Conservation (phyloP, 352 stramenopile species). For the Pythium apleroticum region DNA sequence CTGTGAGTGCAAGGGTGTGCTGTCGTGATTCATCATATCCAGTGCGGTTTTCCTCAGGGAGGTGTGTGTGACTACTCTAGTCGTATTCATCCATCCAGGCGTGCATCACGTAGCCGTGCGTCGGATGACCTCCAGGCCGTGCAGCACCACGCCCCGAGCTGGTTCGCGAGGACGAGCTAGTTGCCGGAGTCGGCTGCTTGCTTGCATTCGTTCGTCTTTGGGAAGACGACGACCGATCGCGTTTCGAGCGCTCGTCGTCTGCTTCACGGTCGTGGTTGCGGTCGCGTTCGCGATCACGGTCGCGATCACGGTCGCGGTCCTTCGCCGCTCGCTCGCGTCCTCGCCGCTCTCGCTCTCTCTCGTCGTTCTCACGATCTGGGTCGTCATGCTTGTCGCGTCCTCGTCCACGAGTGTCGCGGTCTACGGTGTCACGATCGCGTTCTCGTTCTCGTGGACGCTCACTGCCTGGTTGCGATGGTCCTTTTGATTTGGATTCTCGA, state of each 20-base stretch:
- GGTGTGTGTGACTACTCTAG: background rate
- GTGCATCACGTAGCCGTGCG: conserved; percentile 62
- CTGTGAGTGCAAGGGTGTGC: background rate
- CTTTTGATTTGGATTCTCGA: conserved; percentile 20
- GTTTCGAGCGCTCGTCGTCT: conserved; percentile 22
- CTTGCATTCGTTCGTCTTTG: conserved; percentile 22
- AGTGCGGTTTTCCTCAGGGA: background rate
- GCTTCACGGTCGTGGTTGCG: conserved; percentile 15
- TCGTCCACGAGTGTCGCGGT: conserved; percentile 21
- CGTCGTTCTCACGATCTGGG: conserved; percentile 2
- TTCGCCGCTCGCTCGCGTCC: conserved; percentile 9
- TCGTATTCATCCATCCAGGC: conserved; percentile 61
- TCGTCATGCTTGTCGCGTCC: conserved; percentile 19
- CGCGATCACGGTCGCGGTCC: conserved; percentile 20
- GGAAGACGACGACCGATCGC: conserved; percentile 23
- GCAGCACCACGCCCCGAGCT: conserved; percentile 6
- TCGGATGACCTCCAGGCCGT: conserved; percentile 20
- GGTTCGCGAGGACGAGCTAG: conserved; percentile 10
- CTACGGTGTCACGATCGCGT: conserved; percentile 28
- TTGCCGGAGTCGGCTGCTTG: background rate
- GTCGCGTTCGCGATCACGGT: conserved; percentile 18
- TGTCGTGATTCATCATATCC: background rate
- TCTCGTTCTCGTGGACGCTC: conserved; percentile 27
- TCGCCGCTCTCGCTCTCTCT: conserved; percentile 25
- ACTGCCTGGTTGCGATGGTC: conserved; percentile 23